Percentiles rank a stretch among this genome's conserved stretches.
Evolutionary conservation across 306 rosid species (phyloP).

Genomic region (Quercus robur): DNA sequence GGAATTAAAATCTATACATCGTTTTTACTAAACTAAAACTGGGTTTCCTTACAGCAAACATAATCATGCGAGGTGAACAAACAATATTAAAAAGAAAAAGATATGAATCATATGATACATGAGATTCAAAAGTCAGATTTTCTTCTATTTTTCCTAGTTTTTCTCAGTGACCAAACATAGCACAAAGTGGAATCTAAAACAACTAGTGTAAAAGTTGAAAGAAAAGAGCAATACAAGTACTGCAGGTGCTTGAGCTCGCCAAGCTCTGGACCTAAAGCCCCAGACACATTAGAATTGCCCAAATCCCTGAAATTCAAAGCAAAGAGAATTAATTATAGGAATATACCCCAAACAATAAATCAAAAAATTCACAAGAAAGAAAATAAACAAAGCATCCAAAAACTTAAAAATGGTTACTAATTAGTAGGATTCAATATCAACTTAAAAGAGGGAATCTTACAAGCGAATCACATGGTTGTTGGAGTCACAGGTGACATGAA

Average conservation of each 20-base stretch:
- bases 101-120: neutral
- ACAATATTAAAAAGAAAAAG: neutral
- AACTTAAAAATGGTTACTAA: neutral
- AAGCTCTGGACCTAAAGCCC: conserved; percentile 83
- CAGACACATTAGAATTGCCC: conserved; percentile 87
- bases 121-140: neutral
- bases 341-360: neutral
- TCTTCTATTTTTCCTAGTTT: neutral
- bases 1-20: neutral
- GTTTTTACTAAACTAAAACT: neutral
- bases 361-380: neutral
- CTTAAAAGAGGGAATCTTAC: conserved; percentile 42
- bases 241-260: conserved; percentile 76
- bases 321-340: conserved; percentile 11
- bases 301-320: conserved; percentile 72
- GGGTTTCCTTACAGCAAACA: neutral
- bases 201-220: neutral
- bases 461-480: conserved; percentile 75
- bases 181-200: neutral
- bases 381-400: neutral
- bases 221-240: conserved; percentile 53
- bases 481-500: conserved; percentile 85
- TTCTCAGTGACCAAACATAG: conserved; percentile 4
- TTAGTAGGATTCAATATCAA: neutral
- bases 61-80: neutral